Evolutionary conservation across 1,284 basidiomycete genomes (phyloP).

Genomic region (Apiotrichum gamsii): DNA sequence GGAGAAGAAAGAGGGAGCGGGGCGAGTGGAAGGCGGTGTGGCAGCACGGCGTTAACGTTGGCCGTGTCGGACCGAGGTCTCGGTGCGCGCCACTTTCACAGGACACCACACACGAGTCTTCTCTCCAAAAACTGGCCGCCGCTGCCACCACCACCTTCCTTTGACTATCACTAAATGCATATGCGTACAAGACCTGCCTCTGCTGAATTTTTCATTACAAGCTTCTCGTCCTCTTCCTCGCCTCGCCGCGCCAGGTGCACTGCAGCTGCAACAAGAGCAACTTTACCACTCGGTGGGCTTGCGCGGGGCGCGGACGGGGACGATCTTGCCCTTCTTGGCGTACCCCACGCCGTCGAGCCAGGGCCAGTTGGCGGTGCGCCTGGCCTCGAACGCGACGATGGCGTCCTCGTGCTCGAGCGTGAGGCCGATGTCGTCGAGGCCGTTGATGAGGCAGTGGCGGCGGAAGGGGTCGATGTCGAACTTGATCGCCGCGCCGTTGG

Average conservation of each 20-base stretch:
- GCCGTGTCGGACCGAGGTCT: no score
- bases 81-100: no score
- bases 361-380: slow-evolving; percentile 70
- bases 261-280: background rate
- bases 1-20: no score
- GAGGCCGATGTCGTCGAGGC: slow-evolving; percentile 86
- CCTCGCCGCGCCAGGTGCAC: background rate
- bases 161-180: slow-evolving; percentile 1
- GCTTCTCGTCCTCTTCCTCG: background rate
- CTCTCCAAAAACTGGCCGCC: background rate
- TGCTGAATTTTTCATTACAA: slow-evolving; percentile 1
- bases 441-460: slow-evolving; percentile 84
- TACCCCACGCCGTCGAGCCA: slow-evolving; percentile 94
- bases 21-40: background rate
- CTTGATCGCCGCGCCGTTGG: slow-evolving; percentile 65
- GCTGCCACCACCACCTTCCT: background rate
- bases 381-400: slow-evolving; percentile 71
- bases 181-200: slow-evolving; percentile 4
- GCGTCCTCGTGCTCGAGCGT: slow-evolving; percentile 68
- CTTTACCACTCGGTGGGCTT: slow-evolving; percentile 68
- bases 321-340: slow-evolving; percentile 56
- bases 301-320: slow-evolving; percentile 42
- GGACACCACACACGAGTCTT: no score
- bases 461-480: slow-evolving; percentile 84
- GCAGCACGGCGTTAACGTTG: background rate